A percentile compares a stretch with the other conserved stretches of the same genome.
phyloP scores from a whole-genome alignment of 2,329 filamentous ascomycete genomes.

The Triangularia setosa region DNA sequence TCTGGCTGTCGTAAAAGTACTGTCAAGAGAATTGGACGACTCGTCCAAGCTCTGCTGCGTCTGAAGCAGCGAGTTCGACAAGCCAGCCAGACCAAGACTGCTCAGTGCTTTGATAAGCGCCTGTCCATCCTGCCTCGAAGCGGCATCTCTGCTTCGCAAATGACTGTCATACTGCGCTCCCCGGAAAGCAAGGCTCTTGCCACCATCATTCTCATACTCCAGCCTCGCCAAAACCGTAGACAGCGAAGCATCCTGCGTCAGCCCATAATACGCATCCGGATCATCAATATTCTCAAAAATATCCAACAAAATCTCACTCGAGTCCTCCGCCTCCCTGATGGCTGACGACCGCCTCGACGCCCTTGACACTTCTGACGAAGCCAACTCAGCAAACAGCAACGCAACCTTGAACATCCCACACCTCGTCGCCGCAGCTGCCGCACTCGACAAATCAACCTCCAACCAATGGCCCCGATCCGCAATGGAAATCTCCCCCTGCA shows the following conservation, averaged over 20 bases:
- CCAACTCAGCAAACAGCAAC: constrained; percentile 74
- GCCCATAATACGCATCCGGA: constrained; percentile 91
- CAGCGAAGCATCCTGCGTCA: constrained; percentile 73
- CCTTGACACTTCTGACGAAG: constrained; percentile 42
- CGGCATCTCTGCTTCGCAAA: constrained; percentile 57
- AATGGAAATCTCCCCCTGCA: constrained; percentile 71
- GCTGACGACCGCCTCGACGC: constrained; percentile 65
- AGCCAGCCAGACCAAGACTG: constrained; percentile 75
- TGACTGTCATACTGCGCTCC: constrained; percentile 88
- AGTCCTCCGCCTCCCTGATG: constrained; percentile 44
- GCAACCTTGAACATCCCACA: constrained; percentile 88
- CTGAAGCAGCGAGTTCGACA: constrained; percentile 76
- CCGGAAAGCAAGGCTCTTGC: constrained; percentile 84
- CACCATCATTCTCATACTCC: constrained; percentile 83
- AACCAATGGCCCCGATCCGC: constrained; percentile 81
- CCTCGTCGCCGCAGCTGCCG: constrained; percentile 65
- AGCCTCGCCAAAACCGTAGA: constrained; percentile 74
- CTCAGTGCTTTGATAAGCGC: constrained; percentile 75
- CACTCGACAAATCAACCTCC: constrained; percentile 69
- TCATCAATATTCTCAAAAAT: constrained; percentile 95
- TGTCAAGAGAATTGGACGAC: constrained; percentile 59
- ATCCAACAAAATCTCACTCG: constrained; percentile 66
- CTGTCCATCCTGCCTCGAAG: constrained; percentile 56
- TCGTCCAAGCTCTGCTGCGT: constrained; percentile 59
- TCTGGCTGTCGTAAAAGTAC: constrained; percentile 73